phyloP scores from a whole-genome alignment of 495 filamentous ascomycete species.

The Neohortaea acidophila region DNA sequence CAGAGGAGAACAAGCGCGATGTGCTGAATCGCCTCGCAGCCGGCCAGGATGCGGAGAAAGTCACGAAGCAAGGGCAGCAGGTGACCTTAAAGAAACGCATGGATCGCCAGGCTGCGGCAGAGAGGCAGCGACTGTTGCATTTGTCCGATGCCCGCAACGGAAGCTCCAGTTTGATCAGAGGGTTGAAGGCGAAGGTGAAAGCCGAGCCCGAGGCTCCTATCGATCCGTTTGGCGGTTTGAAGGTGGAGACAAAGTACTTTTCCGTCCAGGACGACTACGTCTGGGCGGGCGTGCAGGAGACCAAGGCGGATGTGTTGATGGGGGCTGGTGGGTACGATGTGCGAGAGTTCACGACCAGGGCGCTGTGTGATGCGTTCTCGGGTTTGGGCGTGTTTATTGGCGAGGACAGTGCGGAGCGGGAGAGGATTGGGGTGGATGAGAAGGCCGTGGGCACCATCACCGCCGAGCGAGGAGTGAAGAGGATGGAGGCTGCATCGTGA shows the following conservation, averaged over 20 bases:
- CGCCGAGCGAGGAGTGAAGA: too few relatives aligned
- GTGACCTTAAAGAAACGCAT: constrained; percentile 55
- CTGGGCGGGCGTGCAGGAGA: constrained; percentile 44
- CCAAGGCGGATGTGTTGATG: constrained; percentile 42
- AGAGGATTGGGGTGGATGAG: constrained; percentile 14
- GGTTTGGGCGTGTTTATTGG: constrained; percentile 71
- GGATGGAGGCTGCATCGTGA: too few relatives aligned
- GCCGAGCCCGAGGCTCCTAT: constrained; percentile 59
- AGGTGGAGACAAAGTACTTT: constrained; percentile 49
- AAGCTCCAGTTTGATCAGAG: constrained; percentile 45
- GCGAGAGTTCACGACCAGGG: constrained; percentile 60
- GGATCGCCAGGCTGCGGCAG: constrained; percentile 19
- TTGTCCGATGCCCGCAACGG: constrained; percentile 21
- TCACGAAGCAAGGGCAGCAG: constrained; percentile 40
- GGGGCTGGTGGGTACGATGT: constrained; percentile 74
- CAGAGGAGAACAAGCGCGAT: constrained; percentile 45
- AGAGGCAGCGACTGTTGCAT: constrained; percentile 23
- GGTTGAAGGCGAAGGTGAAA: constrained; percentile 50
- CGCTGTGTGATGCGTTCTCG: constrained; percentile 76
- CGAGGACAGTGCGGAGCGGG: constrained; percentile 49
- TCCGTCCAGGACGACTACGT: constrained; percentile 50
- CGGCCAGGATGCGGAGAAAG: constrained; percentile 34
- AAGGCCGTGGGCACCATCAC: too few relatives aligned
- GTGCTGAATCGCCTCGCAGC: constrained; percentile 37
- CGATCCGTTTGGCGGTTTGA: constrained; percentile 72